phyloP scores from a whole-genome alignment of 2,329 filamentous ascomycete species.

The Hirsutella thompsonii region DNA sequence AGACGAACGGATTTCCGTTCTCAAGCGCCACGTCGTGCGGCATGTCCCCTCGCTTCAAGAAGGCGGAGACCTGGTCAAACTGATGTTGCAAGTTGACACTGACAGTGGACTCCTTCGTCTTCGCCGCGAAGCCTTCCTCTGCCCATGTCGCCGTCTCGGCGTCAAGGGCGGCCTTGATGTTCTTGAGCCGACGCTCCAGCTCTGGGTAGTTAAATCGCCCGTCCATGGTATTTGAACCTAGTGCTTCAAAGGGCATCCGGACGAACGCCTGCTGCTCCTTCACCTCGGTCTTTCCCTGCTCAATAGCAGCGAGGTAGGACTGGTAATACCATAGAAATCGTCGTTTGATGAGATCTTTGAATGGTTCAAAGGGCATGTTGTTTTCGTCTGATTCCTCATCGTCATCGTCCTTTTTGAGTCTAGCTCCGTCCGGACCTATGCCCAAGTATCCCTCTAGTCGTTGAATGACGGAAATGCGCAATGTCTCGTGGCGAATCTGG shows the following conservation, averaged over 20 bases:
- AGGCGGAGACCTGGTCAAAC: constrained; percentile 67
- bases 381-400: constrained; percentile 39
- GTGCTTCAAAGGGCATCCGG: constrained; percentile 75
- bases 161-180: constrained; percentile 58
- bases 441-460: constrained; percentile 69
- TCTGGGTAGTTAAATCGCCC: constrained; percentile 73
- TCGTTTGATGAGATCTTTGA: constrained; percentile 80
- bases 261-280: constrained; percentile 52
- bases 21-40: constrained; percentile 67
- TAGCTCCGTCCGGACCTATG: constrained; percentile 38
- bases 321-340: constrained; percentile 95
- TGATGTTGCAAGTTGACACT: constrained; percentile 74
- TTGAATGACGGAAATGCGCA: constrained; percentile 77
- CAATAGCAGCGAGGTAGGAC: constrained; percentile 63
- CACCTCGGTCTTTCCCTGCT: constrained; percentile 50
- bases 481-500: constrained; percentile 80
- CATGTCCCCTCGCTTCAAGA: constrained; percentile 57
- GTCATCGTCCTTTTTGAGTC: constrained; percentile 37
- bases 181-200: constrained; percentile 54
- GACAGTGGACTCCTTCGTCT: constrained; percentile 56
- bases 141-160: constrained; percentile 63
- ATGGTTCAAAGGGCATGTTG: constrained; percentile 60
- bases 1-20: constrained; percentile 77
- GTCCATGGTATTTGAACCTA: constrained; percentile 65
- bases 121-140: constrained; percentile 48